phyloP scores from a whole-genome alignment of 805 yeast species.

The Metschnikowia drakensbergensis region DNA sequence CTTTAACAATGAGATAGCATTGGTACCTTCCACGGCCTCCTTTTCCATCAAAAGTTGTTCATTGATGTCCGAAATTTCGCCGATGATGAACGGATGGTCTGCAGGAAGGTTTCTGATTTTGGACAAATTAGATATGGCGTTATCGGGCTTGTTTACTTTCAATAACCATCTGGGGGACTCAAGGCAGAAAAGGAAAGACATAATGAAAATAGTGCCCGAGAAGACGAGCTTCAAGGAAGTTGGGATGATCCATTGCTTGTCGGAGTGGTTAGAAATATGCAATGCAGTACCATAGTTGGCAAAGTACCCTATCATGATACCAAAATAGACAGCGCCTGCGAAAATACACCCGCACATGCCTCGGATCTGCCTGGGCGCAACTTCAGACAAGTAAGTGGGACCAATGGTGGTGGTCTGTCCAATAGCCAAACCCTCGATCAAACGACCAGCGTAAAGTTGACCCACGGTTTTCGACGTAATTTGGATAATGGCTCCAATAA shows the following conservation, averaged over 20 bases:
- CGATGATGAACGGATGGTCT: constrained; percentile 47
- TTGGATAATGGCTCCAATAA: constrained; percentile 46
- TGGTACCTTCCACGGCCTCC: constrained; percentile 37
- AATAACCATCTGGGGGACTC: constrained; percentile 54
- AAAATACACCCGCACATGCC: constrained; percentile 51
- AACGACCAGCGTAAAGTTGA: constrained; percentile 53
- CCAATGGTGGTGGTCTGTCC: constrained; percentile 59
- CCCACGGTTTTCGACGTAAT: constrained; percentile 43
- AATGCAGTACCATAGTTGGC: constrained; percentile 49
- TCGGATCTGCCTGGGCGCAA: constrained; percentile 49
- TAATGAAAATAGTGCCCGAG: constrained; percentile 43
- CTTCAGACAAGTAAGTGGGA: constrained; percentile 50
- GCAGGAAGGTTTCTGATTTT: constrained; percentile 42
- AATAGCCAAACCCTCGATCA: constrained; percentile 51
- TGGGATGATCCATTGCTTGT: constrained; percentile 53
- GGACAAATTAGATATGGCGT: constrained; percentile 38
- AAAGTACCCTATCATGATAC: constrained; percentile 48
- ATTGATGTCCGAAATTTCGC: constrained; percentile 41
- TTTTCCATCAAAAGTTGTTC: constrained; percentile 59
- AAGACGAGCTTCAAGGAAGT: constrained; percentile 45
- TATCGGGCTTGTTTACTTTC: constrained; percentile 38
- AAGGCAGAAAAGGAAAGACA: constrained; percentile 39
- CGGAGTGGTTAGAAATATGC: constrained; percentile 33
- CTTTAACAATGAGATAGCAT: constrained; percentile 22
- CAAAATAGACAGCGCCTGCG: constrained; percentile 57